Evolutionary conservation across 352 stramenopile species (phyloP).

Genomic region (Globisporangium paddicum): DNA sequence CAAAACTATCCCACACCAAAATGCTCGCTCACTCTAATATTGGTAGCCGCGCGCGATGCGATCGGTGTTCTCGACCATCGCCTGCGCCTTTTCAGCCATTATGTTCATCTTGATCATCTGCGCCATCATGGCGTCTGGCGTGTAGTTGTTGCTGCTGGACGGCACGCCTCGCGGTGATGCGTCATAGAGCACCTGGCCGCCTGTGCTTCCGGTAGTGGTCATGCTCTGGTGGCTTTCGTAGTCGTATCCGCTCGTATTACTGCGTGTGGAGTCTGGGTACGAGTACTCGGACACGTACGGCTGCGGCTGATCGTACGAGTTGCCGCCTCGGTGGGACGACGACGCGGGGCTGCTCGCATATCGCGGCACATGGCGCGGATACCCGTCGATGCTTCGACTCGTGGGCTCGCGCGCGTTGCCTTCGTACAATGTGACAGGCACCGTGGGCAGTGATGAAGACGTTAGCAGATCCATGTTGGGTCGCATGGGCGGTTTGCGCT

Average conservation of each 20-base stretch:
- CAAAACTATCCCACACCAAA: slow-evolving; percentile 2
- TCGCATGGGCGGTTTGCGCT: slow-evolving; percentile 1
- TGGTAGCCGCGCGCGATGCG: slow-evolving; percentile 41
- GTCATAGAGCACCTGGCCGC: not conserved
- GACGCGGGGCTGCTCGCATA: slow-evolving; percentile 8
- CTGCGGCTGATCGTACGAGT: slow-evolving; percentile 11
- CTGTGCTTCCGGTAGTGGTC: not conserved
- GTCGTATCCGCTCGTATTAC: slow-evolving; percentile 15
- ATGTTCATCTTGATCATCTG: slow-evolving; percentile 79
- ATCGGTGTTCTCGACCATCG: slow-evolving; percentile 58
- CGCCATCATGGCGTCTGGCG: slow-evolving; percentile 52
- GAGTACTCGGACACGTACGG: slow-evolving; percentile 22
- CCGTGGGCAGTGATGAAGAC: not conserved
- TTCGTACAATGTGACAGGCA: slow-evolving; percentile 9
- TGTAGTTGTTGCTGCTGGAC: slow-evolving; percentile 10
- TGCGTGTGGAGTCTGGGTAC: slow-evolving; percentile 14
- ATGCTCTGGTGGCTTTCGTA: slow-evolving; percentile 17
- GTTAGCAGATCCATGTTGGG: slow-evolving; percentile 13
- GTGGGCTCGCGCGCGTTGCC: not conserved
- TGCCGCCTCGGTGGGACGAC: slow-evolving; percentile 7
- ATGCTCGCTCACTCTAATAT: slow-evolving; percentile 11
- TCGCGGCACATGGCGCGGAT: slow-evolving; percentile 8
- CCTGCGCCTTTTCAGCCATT: slow-evolving; percentile 57
- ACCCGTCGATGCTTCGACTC: slow-evolving; percentile 3
- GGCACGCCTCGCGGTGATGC: not conserved